phyloP scores from a whole-genome alignment of 805 yeast species.

The Candida rishiriensis region DNA sequence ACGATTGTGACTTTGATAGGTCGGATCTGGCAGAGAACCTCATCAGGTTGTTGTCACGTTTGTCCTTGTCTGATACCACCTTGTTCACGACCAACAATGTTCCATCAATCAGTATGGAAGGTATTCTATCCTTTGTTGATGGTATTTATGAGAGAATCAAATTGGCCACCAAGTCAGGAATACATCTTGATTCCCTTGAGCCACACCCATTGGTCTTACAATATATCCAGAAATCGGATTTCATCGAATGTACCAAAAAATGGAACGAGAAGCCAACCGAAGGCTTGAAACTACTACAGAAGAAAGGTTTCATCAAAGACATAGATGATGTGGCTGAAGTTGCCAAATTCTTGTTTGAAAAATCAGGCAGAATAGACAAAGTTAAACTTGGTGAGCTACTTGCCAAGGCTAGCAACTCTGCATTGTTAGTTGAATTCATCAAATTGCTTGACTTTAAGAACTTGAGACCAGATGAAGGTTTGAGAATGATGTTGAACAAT shows the following conservation, averaged over 20 bases:
- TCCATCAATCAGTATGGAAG: constrained; percentile 92
- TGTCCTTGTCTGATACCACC: constrained; percentile 86
- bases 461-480: constrained; percentile 87
- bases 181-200: constrained; percentile 12
- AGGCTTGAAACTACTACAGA: constrained; percentile 65
- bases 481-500: constrained; percentile 72
- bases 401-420: constrained; percentile 67
- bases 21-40: constrained; percentile 68
- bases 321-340: constrained; percentile 51
- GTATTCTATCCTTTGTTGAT: constrained; percentile 65
- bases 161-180: constrained; percentile 24
- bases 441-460: constrained; percentile 68
- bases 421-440: constrained; percentile 61
- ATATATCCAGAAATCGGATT: constrained; percentile 61
- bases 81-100: constrained; percentile 73
- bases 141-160: constrained; percentile 53
- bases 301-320: constrained; percentile 56
- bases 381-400: constrained; percentile 81
- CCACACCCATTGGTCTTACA: constrained; percentile 35
- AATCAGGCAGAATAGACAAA: constrained; percentile 81
- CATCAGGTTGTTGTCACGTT: constrained; percentile 65
- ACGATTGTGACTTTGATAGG: constrained; percentile 88
- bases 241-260: constrained; percentile 65
- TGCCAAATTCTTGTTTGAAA: constrained; percentile 71
- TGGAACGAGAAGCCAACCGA: constrained; percentile 77